Percentiles rank a stretch among this genome's conserved stretches.
Evolutionary conservation across 495 filamentous ascomycete genomes (phyloP).

Genomic region (Daldinia caldariorum): DNA sequence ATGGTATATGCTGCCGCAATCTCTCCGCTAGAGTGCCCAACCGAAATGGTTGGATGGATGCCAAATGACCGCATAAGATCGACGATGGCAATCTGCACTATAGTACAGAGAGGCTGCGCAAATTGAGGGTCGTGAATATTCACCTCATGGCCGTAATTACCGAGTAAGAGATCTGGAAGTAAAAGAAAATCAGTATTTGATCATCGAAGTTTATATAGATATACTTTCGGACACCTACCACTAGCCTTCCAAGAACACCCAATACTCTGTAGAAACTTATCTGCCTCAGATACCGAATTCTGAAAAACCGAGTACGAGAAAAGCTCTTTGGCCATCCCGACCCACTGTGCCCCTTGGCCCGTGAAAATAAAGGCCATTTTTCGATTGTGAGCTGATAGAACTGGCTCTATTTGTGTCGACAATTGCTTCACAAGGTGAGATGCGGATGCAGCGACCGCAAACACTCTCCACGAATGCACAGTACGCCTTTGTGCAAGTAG

Average conservation of each 20-base stretch:
- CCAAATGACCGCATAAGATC: background rate
- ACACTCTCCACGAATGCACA: too few species aligned
- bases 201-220: too few species aligned
- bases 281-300: too few species aligned
- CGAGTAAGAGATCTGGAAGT: too few species aligned
- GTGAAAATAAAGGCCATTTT: constrained; percentile 46
- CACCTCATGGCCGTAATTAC: background rate
- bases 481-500: too few species aligned
- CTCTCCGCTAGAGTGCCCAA: background rate
- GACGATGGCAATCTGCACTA: background rate
- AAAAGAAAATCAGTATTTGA: too few species aligned
- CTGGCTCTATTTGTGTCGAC: background rate
- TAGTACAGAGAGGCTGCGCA: background rate
- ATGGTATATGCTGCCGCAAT: background rate
- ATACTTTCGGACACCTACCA: too few species aligned
- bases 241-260: too few species aligned
- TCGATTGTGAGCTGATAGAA: constrained; percentile 3
- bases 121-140: background rate
- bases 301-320: constrained; percentile 41
- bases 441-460: background rate
- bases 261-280: too few species aligned
- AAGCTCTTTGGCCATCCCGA: constrained; percentile 57
- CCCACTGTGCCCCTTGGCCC: constrained; percentile 55
- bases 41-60: background rate
- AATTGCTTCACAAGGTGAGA: background rate